Base-by-base conservation (phyloP, 2,329 filamentous ascomycete species). In the Pseudocercospora crystallina region DNA sequence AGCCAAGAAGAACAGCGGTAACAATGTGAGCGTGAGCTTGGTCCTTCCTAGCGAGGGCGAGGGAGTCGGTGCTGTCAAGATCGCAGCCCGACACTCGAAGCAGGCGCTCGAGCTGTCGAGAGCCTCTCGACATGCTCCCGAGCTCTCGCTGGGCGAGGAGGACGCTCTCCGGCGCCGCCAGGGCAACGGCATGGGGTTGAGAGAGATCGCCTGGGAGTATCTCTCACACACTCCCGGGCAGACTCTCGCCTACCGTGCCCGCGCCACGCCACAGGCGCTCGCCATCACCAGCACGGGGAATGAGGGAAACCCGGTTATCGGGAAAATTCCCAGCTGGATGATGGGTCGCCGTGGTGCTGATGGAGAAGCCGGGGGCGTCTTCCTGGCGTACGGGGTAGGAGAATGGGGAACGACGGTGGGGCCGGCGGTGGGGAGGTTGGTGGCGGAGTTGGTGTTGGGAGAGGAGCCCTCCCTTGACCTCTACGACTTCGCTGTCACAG, bases 401-500 rank as follows among this genome's bases (percentile, higher is more conserved):
- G 20, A 11, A 8, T 31, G 11, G 8, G 40, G 40, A 15, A 43
- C 30, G 29, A 43, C 40, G 15, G 2, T 43, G 13, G 40, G 29
- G 17, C 40, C 40, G 17, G 40, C 29, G 15, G 40, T 43, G 2
- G 40, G 20, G 15, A n/a, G 40, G 34, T 31, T 43, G 32, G n/a
- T 43, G 9, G 11, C n/a, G 29, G 29, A 33, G 26, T 4, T 43
- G 40, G 12, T 43, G 13, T 26, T 12, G 14, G 40, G 40, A n/a
- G 30, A 43, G n/a, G 40, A 43, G 11, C 40, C 40, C 15, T 29
- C 14, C 14, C 11, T 33, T 14, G 40, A 43, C 40, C 40, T 33
- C 13, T 43, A 32, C 40, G 40, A 43, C 13, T 43, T 43, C 13
- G 40, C 29, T 31, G 40, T 43, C 8, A 43, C 40, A 31, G 40